phyloP scores from a whole-genome alignment of 177 flowering plant species.

The Tripterygium wilfordii region DNA sequence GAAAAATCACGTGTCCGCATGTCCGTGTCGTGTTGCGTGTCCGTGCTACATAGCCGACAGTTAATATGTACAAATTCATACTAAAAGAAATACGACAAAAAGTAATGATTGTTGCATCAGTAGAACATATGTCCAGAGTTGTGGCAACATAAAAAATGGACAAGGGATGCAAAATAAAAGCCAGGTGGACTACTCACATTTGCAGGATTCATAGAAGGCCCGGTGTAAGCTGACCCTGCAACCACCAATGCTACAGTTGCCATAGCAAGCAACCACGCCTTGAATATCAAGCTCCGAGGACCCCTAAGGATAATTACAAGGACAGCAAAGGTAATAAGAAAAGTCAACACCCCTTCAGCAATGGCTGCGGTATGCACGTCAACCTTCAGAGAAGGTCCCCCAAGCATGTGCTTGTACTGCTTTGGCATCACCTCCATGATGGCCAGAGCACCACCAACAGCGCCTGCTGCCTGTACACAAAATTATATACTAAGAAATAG shows the following conservation, averaged over 20 bases:
- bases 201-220: slow-evolving; percentile 92
- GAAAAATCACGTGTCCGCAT: too few species aligned
- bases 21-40: too few species aligned
- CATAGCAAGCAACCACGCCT: slow-evolving; percentile 56
- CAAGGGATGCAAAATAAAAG: background rate
- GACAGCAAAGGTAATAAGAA: slow-evolving; percentile 53
- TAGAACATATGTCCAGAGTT: too few species aligned
- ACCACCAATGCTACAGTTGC: slow-evolving; percentile 52
- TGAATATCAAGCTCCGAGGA: slow-evolving; percentile 41
- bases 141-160: too few species aligned
- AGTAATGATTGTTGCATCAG: too few species aligned
- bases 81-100: too few species aligned
- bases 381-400: slow-evolving; percentile 74
- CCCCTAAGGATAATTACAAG: slow-evolving; percentile 58
- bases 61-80: too few species aligned
- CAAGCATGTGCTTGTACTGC: slow-evolving; percentile 73
- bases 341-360: slow-evolving; percentile 82
- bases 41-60: too few species aligned
- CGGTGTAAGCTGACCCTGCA: slow-evolving; percentile 64
- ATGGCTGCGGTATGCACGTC: slow-evolving; percentile 78
- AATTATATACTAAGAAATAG: background rate
- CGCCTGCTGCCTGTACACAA: slow-evolving; percentile 64
- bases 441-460: slow-evolving; percentile 69
- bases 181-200: slow-evolving; percentile 41
- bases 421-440: slow-evolving; percentile 63